phyloP scores from a whole-genome alignment of 192 early-diverging fungal genomes.

The Rhizophlyctis rosea region DNA sequence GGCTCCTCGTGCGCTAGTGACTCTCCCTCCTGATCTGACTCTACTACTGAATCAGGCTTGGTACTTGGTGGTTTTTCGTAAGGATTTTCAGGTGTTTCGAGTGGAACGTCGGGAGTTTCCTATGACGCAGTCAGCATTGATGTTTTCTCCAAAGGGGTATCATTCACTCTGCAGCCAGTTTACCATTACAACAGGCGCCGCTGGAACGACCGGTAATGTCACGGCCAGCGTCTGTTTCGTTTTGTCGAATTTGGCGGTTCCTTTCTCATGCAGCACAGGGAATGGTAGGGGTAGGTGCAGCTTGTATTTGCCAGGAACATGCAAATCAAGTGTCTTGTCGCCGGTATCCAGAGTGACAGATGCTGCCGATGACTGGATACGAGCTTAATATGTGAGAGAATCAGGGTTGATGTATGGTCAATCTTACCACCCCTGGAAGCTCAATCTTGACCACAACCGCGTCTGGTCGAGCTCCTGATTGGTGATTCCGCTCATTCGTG shows the following conservation, averaged over 20 bases:
- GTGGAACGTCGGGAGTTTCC: too few species aligned
- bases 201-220: slow-evolving; percentile 37
- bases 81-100: too few species aligned
- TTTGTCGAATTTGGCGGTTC: slow-evolving; percentile 46
- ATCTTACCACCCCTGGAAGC: slow-evolving; percentile 39
- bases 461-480: slow-evolving; percentile 38
- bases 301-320: slow-evolving; percentile 33
- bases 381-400: background rate
- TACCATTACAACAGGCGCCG: slow-evolving; percentile 19
- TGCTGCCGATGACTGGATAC: slow-evolving; percentile 11
- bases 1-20: too few species aligned
- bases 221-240: slow-evolving; percentile 31
- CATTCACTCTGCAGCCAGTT: too few species aligned
- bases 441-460: slow-evolving; percentile 41
- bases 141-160: too few species aligned
- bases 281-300: slow-evolving; percentile 44
- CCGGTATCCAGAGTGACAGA: slow-evolving; percentile 29
- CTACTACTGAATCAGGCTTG: too few species aligned
- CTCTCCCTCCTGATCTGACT: too few species aligned
- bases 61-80: too few species aligned
- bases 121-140: too few species aligned
- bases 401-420: background rate
- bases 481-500: slow-evolving; percentile 30
- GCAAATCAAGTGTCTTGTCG: slow-evolving; percentile 21
- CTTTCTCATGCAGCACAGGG: slow-evolving; percentile 35